A percentile compares a stretch with the other conserved stretches of the same genome.
These are phyloP conservation scores for Petunia axillaris DNA, from an alignment of 257 asterid species.

Conservation along the genomic window DNA sequence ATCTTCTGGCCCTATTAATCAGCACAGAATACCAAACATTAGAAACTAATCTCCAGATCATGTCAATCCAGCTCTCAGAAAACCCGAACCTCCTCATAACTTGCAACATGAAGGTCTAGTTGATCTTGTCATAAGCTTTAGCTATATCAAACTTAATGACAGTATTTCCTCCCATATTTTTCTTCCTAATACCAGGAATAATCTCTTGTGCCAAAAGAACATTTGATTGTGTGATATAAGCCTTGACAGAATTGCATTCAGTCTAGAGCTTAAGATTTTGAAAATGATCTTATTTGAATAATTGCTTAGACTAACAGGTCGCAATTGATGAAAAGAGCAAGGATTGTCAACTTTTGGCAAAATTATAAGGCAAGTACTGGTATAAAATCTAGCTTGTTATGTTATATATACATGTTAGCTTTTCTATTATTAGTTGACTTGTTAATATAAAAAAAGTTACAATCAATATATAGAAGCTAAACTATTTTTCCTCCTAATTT, in stretches of 20 bases:
- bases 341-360: neutral
- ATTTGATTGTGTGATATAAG: neutral
- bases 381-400: neutral
- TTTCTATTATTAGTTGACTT: no score
- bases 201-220: neutral
- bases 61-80: neutral
- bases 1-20: neutral
- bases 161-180: neutral
- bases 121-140: neutral
- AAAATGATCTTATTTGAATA: neutral
- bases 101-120: neutral
- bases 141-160: neutral
- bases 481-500: no score
- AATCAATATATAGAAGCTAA: no score
- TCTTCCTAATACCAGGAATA: neutral
- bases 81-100: neutral
- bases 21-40: neutral
- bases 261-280: neutral
- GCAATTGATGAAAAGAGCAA: neutral
- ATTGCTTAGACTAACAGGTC: neutral
- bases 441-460: no score
- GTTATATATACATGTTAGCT: no score
- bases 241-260: neutral
- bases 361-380: neutral
- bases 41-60: neutral